phyloP scores from a whole-genome alignment of 179 eudicot genomes.

The Nepenthes alata region DNA sequence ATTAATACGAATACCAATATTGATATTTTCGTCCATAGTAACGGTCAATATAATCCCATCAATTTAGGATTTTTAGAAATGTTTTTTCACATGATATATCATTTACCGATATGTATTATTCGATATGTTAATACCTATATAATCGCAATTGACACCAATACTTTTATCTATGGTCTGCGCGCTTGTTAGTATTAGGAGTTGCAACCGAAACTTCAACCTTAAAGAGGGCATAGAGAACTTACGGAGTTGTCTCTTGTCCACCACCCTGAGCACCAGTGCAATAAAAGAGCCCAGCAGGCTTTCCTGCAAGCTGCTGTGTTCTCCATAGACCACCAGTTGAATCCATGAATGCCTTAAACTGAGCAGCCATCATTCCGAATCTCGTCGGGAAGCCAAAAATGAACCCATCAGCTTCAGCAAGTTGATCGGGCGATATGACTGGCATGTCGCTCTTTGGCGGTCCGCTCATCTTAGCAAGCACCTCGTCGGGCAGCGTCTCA shows the following conservation, averaged over 20 bases:
- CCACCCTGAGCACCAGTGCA: conserved; percentile 78
- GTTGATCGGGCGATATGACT: conserved; percentile 34
- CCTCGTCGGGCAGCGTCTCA: conserved; percentile 52
- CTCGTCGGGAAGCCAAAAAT: conserved; percentile 81
- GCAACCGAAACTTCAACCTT: no score
- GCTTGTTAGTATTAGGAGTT: no score
- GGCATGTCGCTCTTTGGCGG: conserved; percentile 56
- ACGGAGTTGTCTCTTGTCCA: conserved; percentile 86
- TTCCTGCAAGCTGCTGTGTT: conserved; percentile 60
- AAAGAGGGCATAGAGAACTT: conserved; percentile 15
- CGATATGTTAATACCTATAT: no score
- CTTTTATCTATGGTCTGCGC: no score
- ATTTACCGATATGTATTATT: no score
- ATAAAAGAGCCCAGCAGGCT: conserved; percentile 69
- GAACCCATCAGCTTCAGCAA: conserved; percentile 64
- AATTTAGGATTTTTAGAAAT: no score
- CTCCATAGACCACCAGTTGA: conserved; percentile 67
- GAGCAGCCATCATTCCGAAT: conserved; percentile 81
- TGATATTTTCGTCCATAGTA: no score
- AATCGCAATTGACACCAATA: no score
- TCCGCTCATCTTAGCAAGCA: conserved; percentile 60
- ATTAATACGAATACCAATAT: no score
- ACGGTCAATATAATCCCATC: no score
- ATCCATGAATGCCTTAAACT: conserved; percentile 70
- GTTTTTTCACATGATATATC: no score